Evolutionary conservation across 2,329 filamentous ascomycete genomes (phyloP).

Genomic region (Aspergillus puulaauensis): DNA sequence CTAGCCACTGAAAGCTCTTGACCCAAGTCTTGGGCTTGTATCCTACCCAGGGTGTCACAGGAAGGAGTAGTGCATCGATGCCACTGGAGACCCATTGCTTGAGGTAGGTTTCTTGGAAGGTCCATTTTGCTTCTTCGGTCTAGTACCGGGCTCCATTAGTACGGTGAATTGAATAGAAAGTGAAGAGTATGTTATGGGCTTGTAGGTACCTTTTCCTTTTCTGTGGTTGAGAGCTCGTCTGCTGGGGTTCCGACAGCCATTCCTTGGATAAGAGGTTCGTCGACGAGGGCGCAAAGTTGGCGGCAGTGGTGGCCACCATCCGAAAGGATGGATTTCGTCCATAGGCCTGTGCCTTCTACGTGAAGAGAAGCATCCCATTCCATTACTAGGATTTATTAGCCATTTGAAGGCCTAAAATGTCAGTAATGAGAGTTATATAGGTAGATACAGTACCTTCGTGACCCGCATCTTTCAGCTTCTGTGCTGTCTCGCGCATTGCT

Average conservation of each 20-base stretch:
- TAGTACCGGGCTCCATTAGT: neutral
- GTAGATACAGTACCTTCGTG: conserved; percentile 38
- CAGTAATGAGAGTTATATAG: neutral
- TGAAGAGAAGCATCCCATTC: conserved; percentile 32
- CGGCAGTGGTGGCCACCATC: conserved; percentile 32
- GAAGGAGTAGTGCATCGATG: conserved; percentile 33
- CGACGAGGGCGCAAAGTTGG: conserved; percentile 25
- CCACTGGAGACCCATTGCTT: conserved; percentile 25
- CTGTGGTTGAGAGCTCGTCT: conserved; percentile 20
- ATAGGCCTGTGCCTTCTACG: conserved; percentile 24
- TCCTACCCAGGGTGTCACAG: conserved; percentile 28
- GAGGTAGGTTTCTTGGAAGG: conserved; percentile 20
- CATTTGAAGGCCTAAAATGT: neutral
- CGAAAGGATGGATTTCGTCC: conserved; percentile 29
- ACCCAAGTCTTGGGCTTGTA: conserved; percentile 31
- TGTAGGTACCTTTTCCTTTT: conserved; percentile 22
- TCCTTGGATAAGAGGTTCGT: conserved; percentile 30
- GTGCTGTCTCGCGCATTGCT: conserved; percentile 51
- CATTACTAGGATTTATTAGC: conserved; percentile 17
- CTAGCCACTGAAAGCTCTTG: conserved; percentile 31
- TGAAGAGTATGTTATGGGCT: neutral
- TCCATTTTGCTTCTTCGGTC: conserved; percentile 23
- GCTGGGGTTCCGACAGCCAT: conserved; percentile 33
- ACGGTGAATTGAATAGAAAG: neutral
- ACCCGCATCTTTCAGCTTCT: conserved; percentile 58